Base-by-base conservation (phyloP, 805 yeast genomes). In the Teunomyces barrocoloradensis region DNA sequence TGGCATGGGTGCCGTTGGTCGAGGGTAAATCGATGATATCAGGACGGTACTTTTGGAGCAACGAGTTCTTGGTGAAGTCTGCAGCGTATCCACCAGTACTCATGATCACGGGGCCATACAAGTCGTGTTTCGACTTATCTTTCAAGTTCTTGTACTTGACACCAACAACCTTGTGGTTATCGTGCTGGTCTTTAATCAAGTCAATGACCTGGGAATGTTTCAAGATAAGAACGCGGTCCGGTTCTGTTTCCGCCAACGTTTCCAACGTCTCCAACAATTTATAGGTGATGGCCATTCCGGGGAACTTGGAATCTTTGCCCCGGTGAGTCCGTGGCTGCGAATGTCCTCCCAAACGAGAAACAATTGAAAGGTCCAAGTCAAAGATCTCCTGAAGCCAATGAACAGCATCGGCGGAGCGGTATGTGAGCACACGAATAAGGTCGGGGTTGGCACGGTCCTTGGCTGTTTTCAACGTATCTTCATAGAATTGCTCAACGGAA, bases 311-410 rank as follows among this genome's bases (percentile, higher is more conserved):
- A 50, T 80, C 85, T 43, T 79, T 77, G 1, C 95, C 91, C 55
- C 95, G 76, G 62, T 88, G 96, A 1, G 96, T 88, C 63, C 96
- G 74, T 17, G 89, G 82, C 43, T 75, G 80, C 1, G 90, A 82
- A 60, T 88, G 95, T 2, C 96, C 96, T 23, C 96, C 96, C 37
- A 88, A 65, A 55, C 87, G 79, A n/a, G 88, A 78, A 10, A 88
- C 85, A 12, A 83, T 71, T 6, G 86, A 77, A 47, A 88, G 68
- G 55, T 84, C 87, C 43, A 87, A 66, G 5, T 73, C 76, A 55
- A 87, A 81, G 4, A 74, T 77, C 27, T 78, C 74, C 54, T 84
- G 85, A 44, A 88, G 73, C 92, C 95, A 88, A 42, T 79, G 79
- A 42, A 88, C 77, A 0, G 94, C 91, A 37, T 73, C 77, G 5